Base-by-base conservation (phyloP, 208 protist species). In the Acanthamoeba sp. region DNA sequence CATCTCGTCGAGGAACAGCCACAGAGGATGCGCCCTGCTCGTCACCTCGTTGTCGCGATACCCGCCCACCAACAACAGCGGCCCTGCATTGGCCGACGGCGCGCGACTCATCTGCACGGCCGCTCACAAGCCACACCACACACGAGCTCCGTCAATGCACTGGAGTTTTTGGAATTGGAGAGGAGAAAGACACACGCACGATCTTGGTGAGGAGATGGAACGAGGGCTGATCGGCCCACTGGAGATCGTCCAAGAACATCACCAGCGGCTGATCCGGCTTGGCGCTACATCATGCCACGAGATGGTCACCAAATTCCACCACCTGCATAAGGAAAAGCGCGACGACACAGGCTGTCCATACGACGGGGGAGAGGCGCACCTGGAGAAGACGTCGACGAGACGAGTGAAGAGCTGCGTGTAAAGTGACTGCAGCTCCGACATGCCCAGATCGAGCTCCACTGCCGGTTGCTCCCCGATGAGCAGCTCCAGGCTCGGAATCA, bases 171-270 rank as follows among this genome's bases (percentile, higher is more conserved):
- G n/a, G n/a, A 48, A 48, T 57, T 22, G 18, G 16, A 16, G 52
- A 22, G 52, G 7, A 20, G 12, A 12, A 50, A 50, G 45, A 50
- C 12, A 6, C 27, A 18, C 34, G 62, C 6, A 76, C 85, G 2
- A 91, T 66, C 32, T 91, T 91, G 4, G 73, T 7, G 85, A 91
- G 45, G 22, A 91, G 85, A 0, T 91, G 57, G 38, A 91, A 52
- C 10, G 85, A 91, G 34, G 85, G 85, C 62, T 91, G 85, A 50
- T 91, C 85, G 10, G 85, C 85, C 85, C 85, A 91, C 2, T 91
- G 85, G n/a, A 91, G 38, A 29, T 91, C 85, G n/a, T 91, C 85
- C 32, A 91, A 34, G 38, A 91, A 91, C 52, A 91, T 76, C 27
- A 91, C 34, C 20, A 91, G 55, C 27, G 85, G 52, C 24, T 38